These are phyloP conservation scores for Lasiodiplodia hormozganensis DNA, from an alignment of 2,329 filamentous ascomycete genomes.

Conservation along the genomic window DNA sequence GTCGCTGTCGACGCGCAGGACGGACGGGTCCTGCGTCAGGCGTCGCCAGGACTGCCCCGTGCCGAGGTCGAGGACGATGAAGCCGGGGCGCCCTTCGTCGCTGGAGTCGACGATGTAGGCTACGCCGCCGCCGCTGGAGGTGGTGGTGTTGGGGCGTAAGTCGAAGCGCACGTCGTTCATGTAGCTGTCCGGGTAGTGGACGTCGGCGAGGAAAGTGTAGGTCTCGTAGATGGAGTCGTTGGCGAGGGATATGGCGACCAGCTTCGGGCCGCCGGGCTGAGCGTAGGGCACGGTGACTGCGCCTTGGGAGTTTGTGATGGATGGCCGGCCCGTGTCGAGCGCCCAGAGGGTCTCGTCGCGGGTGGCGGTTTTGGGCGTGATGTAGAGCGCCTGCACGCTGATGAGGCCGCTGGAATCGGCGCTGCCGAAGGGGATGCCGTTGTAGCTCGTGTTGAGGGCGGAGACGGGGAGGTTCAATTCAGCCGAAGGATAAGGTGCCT, in stretches of 20 bases:
- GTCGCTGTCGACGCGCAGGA: constrained; percentile 48
- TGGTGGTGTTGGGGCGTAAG: constrained; percentile 49
- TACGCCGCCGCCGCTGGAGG: constrained; percentile 52
- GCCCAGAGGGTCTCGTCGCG: constrained; percentile 52
- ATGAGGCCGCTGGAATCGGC: constrained; percentile 54
- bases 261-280: constrained; percentile 55
- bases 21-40: constrained; percentile 49
- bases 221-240: constrained; percentile 57
- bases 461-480: constrained; percentile 54
- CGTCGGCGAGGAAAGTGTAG: constrained; percentile 55
- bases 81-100: constrained; percentile 53
- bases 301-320: constrained; percentile 47
- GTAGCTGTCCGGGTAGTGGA: constrained; percentile 56
- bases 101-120: constrained; percentile 61
- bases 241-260: constrained; percentile 56
- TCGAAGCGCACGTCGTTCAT: constrained; percentile 62
- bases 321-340: constrained; percentile 56
- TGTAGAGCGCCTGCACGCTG: constrained; percentile 58
- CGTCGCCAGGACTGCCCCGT: constrained; percentile 58
- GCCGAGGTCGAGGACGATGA: constrained; percentile 58
- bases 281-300: constrained; percentile 50
- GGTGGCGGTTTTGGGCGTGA: constrained; percentile 50
- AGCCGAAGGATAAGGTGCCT: constrained; percentile 54
- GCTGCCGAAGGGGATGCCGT: constrained; percentile 55
- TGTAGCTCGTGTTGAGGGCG: constrained; percentile 50